These are phyloP conservation scores for Penicillium sp. DNA, from an alignment of 2,329 filamentous ascomycete species.

Conservation along the genomic window DNA sequence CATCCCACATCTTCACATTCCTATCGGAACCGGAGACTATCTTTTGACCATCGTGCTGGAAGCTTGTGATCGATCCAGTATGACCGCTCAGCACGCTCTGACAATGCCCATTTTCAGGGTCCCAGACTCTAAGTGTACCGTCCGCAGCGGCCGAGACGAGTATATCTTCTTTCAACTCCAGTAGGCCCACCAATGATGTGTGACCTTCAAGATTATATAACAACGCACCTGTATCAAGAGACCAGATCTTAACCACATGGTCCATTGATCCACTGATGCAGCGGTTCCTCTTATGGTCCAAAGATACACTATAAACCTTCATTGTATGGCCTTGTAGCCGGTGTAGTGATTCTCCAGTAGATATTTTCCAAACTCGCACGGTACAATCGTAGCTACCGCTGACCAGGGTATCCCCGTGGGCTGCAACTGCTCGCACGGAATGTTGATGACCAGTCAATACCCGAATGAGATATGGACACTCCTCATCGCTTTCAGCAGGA, in stretches of 20 bases:
- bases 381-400: slow-evolving; percentile 95
- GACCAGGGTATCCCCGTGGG: slow-evolving; percentile 87
- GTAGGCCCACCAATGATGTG: slow-evolving; percentile 83
- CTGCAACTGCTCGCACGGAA: slow-evolving; percentile 92
- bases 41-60: slow-evolving; percentile 94
- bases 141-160: slow-evolving; percentile 94
- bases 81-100: slow-evolving; percentile 87
- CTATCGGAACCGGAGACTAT: slow-evolving; percentile 94
- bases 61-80: slow-evolving; percentile 96
- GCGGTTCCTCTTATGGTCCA: slow-evolving; percentile 85
- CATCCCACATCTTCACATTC: slow-evolving; percentile 98
- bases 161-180: slow-evolving; percentile 84
- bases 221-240: slow-evolving; percentile 77
- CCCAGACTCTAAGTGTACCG: slow-evolving; percentile 93
- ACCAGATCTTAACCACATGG: slow-evolving; percentile 96
- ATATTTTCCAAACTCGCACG: slow-evolving; percentile 95
- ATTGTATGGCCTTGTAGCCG: slow-evolving; percentile 80
- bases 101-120: slow-evolving; percentile 86
- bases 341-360: slow-evolving; percentile 83
- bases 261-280: slow-evolving; percentile 99
- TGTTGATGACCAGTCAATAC: slow-evolving; percentile 82
- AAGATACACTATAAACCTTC: slow-evolving; percentile 95
- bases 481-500: slow-evolving; percentile 67
- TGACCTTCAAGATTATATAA: slow-evolving; percentile 91
- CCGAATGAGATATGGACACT: slow-evolving; percentile 88